These are phyloP conservation scores for Aegle marmelos DNA, from an alignment of 345 rosid genomes.

Conservation along the genomic window DNA sequence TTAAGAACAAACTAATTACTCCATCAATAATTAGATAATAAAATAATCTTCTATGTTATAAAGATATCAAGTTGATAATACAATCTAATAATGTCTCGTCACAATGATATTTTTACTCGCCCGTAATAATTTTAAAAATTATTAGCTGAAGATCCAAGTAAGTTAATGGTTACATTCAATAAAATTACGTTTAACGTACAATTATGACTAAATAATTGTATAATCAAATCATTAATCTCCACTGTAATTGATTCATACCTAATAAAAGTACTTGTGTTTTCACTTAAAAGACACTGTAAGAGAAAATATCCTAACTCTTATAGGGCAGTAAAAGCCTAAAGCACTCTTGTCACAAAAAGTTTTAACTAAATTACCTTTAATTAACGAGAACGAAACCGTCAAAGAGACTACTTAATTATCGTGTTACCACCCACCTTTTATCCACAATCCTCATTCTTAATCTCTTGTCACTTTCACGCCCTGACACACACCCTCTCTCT, in stretches of 20 bases:
- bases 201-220: no score
- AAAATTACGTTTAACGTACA: no score
- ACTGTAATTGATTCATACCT: no score
- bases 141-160: no score
- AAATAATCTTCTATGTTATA: no score
- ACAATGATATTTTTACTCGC: no score
- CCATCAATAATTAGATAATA: no score
- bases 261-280: no score
- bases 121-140: no score
- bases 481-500: background rate
- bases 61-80: no score
- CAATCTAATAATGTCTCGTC: no score
- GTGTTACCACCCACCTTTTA: background rate
- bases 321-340: background rate
- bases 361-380: background rate
- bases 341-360: background rate
- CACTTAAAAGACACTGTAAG: background rate
- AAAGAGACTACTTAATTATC: background rate
- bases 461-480: slow-evolving; percentile 4
- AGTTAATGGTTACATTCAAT: background rate
- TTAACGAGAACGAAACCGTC: background rate
- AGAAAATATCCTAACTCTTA: background rate
- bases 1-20: background rate
- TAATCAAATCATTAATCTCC: no score
- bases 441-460: background rate